Base-by-base conservation (phyloP, 1,284 basidiomycete species). In the Cerioporus squamosus region DNA sequence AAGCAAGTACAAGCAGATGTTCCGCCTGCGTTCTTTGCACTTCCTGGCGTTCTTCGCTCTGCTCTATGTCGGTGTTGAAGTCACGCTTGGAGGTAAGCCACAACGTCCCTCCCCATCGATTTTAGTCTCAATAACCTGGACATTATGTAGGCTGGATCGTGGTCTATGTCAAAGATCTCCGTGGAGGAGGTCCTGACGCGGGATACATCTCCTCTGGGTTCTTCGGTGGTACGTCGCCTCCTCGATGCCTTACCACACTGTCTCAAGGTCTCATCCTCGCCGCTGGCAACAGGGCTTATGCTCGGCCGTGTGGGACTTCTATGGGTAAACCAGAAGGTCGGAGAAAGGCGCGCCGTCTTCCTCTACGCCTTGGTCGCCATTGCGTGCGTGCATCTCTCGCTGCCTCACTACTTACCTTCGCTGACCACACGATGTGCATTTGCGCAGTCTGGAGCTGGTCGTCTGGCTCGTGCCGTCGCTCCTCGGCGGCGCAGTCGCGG, bases 391-490 rank as follows among this genome's bases (percentile, higher is more conserved):
- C 40, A 40, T 49, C 5, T 12, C 22, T 36, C 33, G 14, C 5
- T 10, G n/a, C 29, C n/a, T 26, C 14, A 23, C 14, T 9, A 14
- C 14, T 31, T 26, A 20, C 20, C 45, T 24, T 7, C 26, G 8
- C 18, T 17, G 23, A 43, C 18, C 31, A 38, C 49, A 40, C 20
- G 7, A 24, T 33, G 20, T 23, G 9, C 54, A 6, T 33, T 1
- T 22, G 10, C 14, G 6, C 55, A 82, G 81, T 18, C 70, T 87
- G 31, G 83, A 87, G 61, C 65, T 88, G 49, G 71, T 84, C 31
- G 73, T 88, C 31, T 87, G 86, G 86, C 73, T 86, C 23, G 82
- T 85, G 0, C 84, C 84, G 0, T 83, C 79, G 7, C 72, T 87
- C 45, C 74, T 86, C 33, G 80, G 78, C 38, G 78, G 76, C 44